Evolutionary conservation across 441 rosid genomes (phyloP).

Genomic region (Euphorbia corollata): DNA sequence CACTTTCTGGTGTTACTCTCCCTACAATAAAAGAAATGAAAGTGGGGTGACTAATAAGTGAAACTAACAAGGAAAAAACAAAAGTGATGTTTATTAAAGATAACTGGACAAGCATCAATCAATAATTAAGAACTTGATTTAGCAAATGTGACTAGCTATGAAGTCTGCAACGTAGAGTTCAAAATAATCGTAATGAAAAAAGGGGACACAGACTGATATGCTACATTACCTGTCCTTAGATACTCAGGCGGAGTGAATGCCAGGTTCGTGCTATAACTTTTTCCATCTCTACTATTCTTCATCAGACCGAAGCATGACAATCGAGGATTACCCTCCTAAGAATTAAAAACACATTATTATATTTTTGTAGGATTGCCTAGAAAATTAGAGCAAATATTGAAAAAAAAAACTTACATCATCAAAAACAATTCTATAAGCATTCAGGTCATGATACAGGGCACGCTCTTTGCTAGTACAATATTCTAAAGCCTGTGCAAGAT

Average conservation of each 20-base stretch:
- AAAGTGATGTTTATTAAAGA: neutral
- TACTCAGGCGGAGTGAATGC: constrained; percentile 95
- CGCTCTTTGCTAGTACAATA: constrained; percentile 78
- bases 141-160: neutral
- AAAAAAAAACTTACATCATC: constrained; percentile 53
- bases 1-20: constrained; percentile 79
- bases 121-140: neutral
- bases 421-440: constrained; percentile 86
- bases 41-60: no score
- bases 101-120: constrained; percentile 3
- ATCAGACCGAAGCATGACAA: constrained; percentile 94
- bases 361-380: neutral
- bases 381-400: neutral
- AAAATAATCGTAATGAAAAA: neutral
- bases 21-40: constrained; percentile 41
- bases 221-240: constrained; percentile 56
- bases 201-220: neutral
- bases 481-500: constrained; percentile 86
- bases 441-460: constrained; percentile 82
- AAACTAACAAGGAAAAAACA: no score
- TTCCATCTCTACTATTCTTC: constrained; percentile 95
- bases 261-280: constrained; percentile 90
- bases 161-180: neutral
- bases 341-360: neutral
- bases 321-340: constrained; percentile 82